A percentile compares a stretch with the other conserved stretches of the same genome.
phyloP scores from a whole-genome alignment of 208 protist genomes.

The Acanthamoeba sp. region DNA sequence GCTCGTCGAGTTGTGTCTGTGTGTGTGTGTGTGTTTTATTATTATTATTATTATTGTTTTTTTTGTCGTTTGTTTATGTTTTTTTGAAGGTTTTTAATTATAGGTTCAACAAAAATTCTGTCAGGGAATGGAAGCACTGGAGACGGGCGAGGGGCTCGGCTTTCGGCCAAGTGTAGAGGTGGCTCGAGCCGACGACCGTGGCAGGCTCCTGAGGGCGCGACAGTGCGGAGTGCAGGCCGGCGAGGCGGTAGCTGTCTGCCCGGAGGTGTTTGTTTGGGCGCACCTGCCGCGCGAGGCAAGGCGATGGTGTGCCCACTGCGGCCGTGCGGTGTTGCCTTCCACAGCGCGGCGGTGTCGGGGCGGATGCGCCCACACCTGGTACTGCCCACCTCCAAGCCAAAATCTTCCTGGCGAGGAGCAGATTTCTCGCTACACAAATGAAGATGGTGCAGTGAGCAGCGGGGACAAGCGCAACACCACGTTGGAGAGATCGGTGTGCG shows the following conservation, averaged over 20 bases:
- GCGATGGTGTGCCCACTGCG: slow-evolving; percentile 19
- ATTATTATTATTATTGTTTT: too few relatives aligned
- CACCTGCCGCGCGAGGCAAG: not conserved
- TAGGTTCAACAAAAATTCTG: too few relatives aligned
- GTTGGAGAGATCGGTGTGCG: not conserved
- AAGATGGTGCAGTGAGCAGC: not conserved
- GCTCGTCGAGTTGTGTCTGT: too few relatives aligned
- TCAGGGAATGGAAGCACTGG: too few relatives aligned
- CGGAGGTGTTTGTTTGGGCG: slow-evolving; percentile 15
- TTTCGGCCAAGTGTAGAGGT: not conserved
- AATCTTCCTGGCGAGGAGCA: too few relatives aligned
- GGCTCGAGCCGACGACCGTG: not conserved
- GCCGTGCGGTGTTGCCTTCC: not conserved
- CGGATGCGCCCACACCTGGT: not conserved
- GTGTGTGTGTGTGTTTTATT: too few relatives aligned
- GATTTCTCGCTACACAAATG: too few relatives aligned
- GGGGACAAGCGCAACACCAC: not conserved
- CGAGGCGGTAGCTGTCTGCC: not conserved
- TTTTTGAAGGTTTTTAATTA: too few relatives aligned
- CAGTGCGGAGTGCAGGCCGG: not conserved
- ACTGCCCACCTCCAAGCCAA: not conserved
- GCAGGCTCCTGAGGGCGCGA: not conserved
- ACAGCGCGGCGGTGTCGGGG: not conserved
- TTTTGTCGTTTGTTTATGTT: too few relatives aligned
- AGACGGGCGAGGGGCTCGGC: not conserved